Percentiles rank a stretch among this genome's conserved stretches.
These are phyloP conservation scores for Fusarium mexicanum DNA, from an alignment of 2,329 filamentous ascomycete species.

Conservation along the genomic window DNA sequence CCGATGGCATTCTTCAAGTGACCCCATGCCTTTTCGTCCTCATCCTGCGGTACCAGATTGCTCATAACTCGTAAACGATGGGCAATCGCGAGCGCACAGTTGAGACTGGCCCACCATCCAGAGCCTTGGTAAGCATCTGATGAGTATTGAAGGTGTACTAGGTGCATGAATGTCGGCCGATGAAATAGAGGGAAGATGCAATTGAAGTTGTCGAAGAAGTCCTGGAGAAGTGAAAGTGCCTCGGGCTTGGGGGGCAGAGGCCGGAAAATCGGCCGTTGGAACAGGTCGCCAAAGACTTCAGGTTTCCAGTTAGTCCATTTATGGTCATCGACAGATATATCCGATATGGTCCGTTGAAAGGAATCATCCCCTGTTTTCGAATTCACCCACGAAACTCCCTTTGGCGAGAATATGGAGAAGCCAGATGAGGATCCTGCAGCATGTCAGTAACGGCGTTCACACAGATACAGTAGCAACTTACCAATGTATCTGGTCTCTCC, in stretches of 20 bases:
- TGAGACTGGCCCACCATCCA: conserved; percentile 98
- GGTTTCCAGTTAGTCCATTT: conserved; percentile 99
- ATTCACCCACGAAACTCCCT: conserved; percentile 98
- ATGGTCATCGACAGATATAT: conserved; percentile 90
- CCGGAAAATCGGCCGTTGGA: conserved; percentile 84
- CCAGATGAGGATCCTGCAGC: conserved; percentile 91
- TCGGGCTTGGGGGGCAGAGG: conserved; percentile 87
- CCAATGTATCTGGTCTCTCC: conserved; percentile 97
- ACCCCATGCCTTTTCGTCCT: conserved; percentile 94
- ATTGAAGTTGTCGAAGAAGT: conserved; percentile 99
- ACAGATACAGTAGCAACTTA: conserved; percentile 51
- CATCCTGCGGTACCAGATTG: conserved; percentile 87
- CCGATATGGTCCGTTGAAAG: conserved; percentile 93
- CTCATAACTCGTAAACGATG: conserved; percentile 95
- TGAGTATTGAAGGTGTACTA: conserved; percentile 94
- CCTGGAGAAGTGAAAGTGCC: conserved; percentile 85
- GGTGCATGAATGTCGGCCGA: conserved; percentile 97
- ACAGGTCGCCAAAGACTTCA: conserved; percentile 95
- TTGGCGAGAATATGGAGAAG: conserved; percentile 98
- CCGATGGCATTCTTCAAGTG: conserved; percentile 97
- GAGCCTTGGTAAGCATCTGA: conserved; percentile 92
- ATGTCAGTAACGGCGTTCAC: conserved; percentile 12
- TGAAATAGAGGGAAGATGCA: conserved; percentile 98
- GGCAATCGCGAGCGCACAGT: conserved; percentile 91
- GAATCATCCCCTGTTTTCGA: conserved; percentile 95